Evolutionary conservation across 129 eudicot genomes (phyloP), one percentile per base, ranked within the genome.

Genomic region (Flaveria brownii): DNA sequence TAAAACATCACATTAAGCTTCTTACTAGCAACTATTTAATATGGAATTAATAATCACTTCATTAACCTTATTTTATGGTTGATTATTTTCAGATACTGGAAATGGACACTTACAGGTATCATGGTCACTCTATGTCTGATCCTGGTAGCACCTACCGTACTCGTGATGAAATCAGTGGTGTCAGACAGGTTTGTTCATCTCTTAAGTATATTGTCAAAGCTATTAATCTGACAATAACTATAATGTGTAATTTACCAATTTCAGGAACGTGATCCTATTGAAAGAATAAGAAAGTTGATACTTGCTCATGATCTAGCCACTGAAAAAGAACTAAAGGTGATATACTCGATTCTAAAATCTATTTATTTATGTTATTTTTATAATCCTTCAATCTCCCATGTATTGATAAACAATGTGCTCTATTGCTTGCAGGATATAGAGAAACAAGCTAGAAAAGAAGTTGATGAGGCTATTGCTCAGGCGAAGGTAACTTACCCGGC

Each of bases 81-180:
- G 41, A 36, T 36, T 36, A 36, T 71, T 41, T 78, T 67, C 92
- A 94, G 99, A 95, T 95, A 77, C 91, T 95, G 51, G 99, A 94
- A 80, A 94, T 95, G 99, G 99, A 95, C 84, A 91, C 97, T 20
- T 95, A 95, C 78, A 83, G 99, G 81, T 95, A 95, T 82, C 99
- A 95, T 55, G 99, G 99, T 14, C 99, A 95, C 84, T 95, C 99
- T 81, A 91, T 95, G 99, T 95, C 99, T 87, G 99, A 95, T 85
- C 99, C 99, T 64, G 99, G 99, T 67, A 91, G 96, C 89, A 91
- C 99, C 71, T 95, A 95, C 79, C 96, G 99, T 50, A 95, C 97
- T 10, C 97, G 99, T 87, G 97, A 95, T 86, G 99, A 95, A 81
- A 83, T 95, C 42, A 82, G 86, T 26, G 96, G 94, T 72, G 85